Percentiles rank a stretch among this genome's conserved stretches.
phyloP scores from a whole-genome alignment of 2,329 filamentous ascomycete genomes.

The Penicillium sp. region DNA sequence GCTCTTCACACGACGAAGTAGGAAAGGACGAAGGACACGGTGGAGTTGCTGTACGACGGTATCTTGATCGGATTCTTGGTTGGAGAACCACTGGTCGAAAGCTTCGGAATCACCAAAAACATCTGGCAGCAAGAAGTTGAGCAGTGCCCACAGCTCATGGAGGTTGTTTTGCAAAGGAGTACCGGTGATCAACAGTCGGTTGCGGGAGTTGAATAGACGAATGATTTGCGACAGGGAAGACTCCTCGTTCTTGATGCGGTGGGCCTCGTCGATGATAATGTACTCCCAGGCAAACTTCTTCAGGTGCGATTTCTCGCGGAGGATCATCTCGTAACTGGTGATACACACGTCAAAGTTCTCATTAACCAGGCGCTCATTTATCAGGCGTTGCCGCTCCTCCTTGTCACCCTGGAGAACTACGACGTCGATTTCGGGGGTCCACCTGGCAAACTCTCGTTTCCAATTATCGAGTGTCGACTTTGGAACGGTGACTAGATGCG shows the following conservation, averaged over 20 bases:
- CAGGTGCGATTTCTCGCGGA: conserved; percentile 88
- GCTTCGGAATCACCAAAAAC: conserved; percentile 96
- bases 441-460: conserved; percentile 89
- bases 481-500: conserved; percentile 87
- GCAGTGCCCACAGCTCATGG: conserved; percentile 93
- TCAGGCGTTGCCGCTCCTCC: conserved; percentile 83
- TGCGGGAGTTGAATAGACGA: conserved; percentile 91
- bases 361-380: conserved; percentile 85
- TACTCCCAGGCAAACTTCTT: conserved; percentile 99
- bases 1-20: conserved; percentile 92
- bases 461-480: conserved; percentile 99
- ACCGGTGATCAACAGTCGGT: conserved; percentile 91
- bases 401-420: conserved; percentile 92
- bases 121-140: conserved; percentile 97
- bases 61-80: conserved; percentile 86
- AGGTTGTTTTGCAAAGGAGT: conserved; percentile 97
- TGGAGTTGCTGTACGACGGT: conserved; percentile 95
- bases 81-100: conserved; percentile 97
- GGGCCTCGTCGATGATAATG: conserved; percentile 97
- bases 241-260: conserved; percentile 99
- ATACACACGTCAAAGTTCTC: conserved; percentile 98
- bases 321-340: conserved; percentile 98
- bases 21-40: conserved; percentile 85
- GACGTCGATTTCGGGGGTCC: conserved; percentile 95
- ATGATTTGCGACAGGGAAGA: conserved; percentile 96